Evolutionary conservation across 129 eudicot species (phyloP), one percentile per base, ranked within the genome.

Genomic region (Cynara cardunculus): DNA sequence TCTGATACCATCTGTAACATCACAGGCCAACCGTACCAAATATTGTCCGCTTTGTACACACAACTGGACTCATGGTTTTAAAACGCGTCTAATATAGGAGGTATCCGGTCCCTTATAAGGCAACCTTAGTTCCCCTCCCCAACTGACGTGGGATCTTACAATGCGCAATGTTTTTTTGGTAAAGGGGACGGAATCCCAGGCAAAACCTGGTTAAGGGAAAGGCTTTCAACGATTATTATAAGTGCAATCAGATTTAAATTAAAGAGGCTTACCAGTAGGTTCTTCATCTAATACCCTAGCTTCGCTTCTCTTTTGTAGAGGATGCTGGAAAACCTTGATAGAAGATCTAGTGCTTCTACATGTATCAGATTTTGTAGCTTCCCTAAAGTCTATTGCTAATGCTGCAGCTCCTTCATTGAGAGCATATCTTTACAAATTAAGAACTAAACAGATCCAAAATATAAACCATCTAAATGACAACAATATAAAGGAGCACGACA

Each of bases 321-420:
- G 77, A 78, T 77, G 88, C 64, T 76, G 89, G 41, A 22, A 71
- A 46, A 95, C 81, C 78, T 90, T 89, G 67, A 88, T 49, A 53
- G 82, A 65, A 72, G 96, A 86, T 75, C 44, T 78, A 32, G 78
- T 64, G 81, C 76, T 67, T 74, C 59, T 24, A 25, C 61, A 44
- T 35, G 61, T 64, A 61, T 76, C 84, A 31, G 72, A 80, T 44
- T 81, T 76, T 69, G 77, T 80, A 76, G 81, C 77, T 75, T 86
- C 93, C 84, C 84, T 89, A 79, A 92, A 41, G 79, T 95, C 97
- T 28, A 95, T 84, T 21, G 99, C 97, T 80, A 88, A 30, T 24
- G 94, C 90, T 21, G 86, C 78, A 68, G 97, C 96, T 74, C 94
- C 99, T 78, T 89, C 64, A 74, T 68, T 61, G 31, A 95, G 97